A percentile compares a stretch with the other conserved stretches of the same genome.
These are phyloP conservation scores for Sporothrix humicola DNA, from an alignment of 2,329 filamentous ascomycete species.

Conservation along the genomic window DNA sequence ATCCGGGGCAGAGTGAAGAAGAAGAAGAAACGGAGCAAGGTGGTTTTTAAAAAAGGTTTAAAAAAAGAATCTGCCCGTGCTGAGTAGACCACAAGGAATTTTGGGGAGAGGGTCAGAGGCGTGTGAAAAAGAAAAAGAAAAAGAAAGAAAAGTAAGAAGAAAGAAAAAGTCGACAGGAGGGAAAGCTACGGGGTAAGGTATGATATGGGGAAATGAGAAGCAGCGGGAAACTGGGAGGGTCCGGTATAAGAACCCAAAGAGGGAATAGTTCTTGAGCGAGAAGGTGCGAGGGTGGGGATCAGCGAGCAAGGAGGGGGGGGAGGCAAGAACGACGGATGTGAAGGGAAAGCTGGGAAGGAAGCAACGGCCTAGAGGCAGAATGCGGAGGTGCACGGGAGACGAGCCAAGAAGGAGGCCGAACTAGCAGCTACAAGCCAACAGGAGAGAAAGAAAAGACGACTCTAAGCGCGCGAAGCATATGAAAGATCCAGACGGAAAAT, in stretches of 20 bases:
- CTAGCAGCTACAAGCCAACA: not conserved
- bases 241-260: slow-evolving; percentile 24
- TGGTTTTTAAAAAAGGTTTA: not conserved
- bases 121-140: slow-evolving; percentile 7
- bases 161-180: slow-evolving; percentile 4
- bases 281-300: slow-evolving; percentile 21
- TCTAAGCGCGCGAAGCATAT: not conserved
- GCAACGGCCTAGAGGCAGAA: slow-evolving; percentile 13
- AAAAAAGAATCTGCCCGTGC: slow-evolving; percentile 10
- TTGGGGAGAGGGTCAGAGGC: slow-evolving; percentile 4
- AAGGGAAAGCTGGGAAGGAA: slow-evolving; percentile 3
- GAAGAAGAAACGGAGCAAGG: not conserved
- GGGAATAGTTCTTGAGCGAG: slow-evolving; percentile 14
- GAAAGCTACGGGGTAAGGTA: slow-evolving; percentile 23
- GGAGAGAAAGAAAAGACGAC: not conserved
- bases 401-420: not conserved
- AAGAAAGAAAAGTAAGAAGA: not conserved
- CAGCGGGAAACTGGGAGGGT: slow-evolving; percentile 12
- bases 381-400: slow-evolving; percentile 18
- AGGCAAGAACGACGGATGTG: slow-evolving; percentile 2
- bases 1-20: slow-evolving; percentile 12
- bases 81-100: slow-evolving; percentile 11
- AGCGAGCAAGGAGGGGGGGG: slow-evolving; percentile 11
- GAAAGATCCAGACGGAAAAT: not conserved
- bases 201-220: slow-evolving; percentile 25